Percentiles rank a stretch among this genome's conserved stretches.
phyloP scores from a whole-genome alignment of 768 basidiomycete species.

The Floccularia luteovirens region DNA sequence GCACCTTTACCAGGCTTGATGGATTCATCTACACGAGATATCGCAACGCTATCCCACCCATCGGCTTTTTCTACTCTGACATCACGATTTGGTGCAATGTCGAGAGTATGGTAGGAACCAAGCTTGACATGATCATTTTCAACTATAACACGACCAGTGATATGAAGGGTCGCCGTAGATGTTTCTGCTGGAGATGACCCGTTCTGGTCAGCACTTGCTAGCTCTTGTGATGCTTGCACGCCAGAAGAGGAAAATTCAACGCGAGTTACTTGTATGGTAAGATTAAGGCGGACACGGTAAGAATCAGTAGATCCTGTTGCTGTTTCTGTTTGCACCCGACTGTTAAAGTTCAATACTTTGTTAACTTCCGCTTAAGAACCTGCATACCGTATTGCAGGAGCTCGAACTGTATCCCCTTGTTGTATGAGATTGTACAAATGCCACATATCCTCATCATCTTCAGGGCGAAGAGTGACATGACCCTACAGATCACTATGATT shows the following conservation, averaged over 20 bases:
- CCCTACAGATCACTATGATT: constrained; percentile 51
- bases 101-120: constrained; percentile 92
- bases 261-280: constrained; percentile 75
- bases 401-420: constrained; percentile 80
- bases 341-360: constrained; percentile 17
- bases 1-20: constrained; percentile 93
- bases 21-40: constrained; percentile 77
- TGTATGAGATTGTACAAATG: constrained; percentile 97
- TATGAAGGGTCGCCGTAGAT: constrained; percentile 61
- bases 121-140: constrained; percentile 90
- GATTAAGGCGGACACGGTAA: constrained; percentile 74
- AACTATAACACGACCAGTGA: constrained; percentile 76
- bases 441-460: constrained; percentile 99
- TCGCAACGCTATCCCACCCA: constrained; percentile 90
- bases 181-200: constrained; percentile 19
- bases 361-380: neutral
- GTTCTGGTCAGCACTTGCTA: constrained; percentile 23
- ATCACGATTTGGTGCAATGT: constrained; percentile 86
- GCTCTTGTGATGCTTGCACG: constrained; percentile 37
- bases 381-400: constrained; percentile 72
- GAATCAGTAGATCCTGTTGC: constrained; percentile 93
- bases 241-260: constrained; percentile 78
- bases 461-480: constrained; percentile 88
- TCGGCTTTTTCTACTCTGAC: constrained; percentile 81
- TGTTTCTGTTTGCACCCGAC: constrained; percentile 84